phyloP scores from a whole-genome alignment of 352 stramenopile genomes.

The Pythium sukuiense region DNA sequence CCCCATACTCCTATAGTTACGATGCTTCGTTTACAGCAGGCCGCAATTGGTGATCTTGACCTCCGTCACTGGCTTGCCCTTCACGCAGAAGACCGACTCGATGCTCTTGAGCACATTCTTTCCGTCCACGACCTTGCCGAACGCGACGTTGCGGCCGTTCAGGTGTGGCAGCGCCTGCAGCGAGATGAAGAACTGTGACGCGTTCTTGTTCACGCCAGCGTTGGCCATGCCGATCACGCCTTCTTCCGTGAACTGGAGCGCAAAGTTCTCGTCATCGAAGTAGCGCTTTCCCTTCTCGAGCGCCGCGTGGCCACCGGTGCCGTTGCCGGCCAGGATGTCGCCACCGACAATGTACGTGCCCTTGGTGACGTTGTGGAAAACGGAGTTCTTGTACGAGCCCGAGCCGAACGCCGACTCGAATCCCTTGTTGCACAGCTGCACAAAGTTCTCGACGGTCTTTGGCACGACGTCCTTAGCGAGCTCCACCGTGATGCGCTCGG shows the following conservation, averaged over 20 bases:
- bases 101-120: conserved; percentile 84
- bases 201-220: conserved; percentile 96
- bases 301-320: conserved; percentile 75
- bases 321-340: conserved; percentile 72
- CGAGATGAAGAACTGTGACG: conserved; percentile 99
- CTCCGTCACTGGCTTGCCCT: conserved; percentile 79
- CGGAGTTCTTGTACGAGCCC: conserved; percentile 82
- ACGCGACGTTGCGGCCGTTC: conserved; percentile 86
- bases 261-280: conserved; percentile 89
- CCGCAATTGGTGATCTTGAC: conserved; percentile 81
- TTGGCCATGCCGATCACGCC: conserved; percentile 97
- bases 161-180: conserved; percentile 78
- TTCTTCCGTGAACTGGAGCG: conserved; percentile 81
- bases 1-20: conserved; percentile 23
- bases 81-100: conserved; percentile 79
- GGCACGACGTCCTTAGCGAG: conserved; percentile 83
- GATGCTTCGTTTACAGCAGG: conserved; percentile 51
- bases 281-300: conserved; percentile 65
- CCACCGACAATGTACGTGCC: conserved; percentile 72
- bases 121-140: conserved; percentile 86
- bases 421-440: conserved; percentile 69
- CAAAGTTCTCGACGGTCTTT: conserved; percentile 74
- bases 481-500: conserved; percentile 80
- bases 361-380: conserved; percentile 88
- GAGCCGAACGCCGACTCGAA: conserved; percentile 62